Evolutionary conservation across 345 rosid genomes (phyloP).

Genomic region (Rhizophora apiculata): DNA sequence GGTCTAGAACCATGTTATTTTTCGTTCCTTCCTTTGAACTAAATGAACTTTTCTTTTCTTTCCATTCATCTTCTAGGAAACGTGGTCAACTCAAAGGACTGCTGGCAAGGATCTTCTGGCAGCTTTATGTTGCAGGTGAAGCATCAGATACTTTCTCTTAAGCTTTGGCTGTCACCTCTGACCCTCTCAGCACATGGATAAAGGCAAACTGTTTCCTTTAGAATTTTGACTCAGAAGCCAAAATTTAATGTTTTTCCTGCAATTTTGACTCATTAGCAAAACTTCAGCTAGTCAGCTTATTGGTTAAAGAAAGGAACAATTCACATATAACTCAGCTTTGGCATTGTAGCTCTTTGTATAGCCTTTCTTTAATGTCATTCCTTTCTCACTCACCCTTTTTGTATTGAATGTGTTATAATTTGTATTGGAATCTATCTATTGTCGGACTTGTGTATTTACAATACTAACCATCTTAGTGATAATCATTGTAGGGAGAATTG

Average conservation of each 20-base stretch:
- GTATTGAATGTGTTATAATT: neutral
- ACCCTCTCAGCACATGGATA: too few relatives aligned
- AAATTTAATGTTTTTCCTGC: too few relatives aligned
- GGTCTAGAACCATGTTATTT: neutral
- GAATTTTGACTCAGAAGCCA: too few relatives aligned
- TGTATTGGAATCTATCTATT: neutral
- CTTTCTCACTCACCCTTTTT: neutral
- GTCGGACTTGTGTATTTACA: neutral
- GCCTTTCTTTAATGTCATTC: neutral
- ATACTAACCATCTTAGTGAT: neutral
- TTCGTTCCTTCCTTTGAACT: neutral
- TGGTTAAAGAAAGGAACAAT: neutral
- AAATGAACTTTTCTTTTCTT: neutral
- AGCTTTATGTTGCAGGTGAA: constrained; percentile 56
- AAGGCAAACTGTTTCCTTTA: too few relatives aligned
- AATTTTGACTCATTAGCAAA: too few relatives aligned
- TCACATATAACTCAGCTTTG: neutral
- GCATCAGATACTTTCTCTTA: constrained; percentile 7
- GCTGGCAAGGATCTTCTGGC: constrained; percentile 34
- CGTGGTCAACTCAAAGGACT: constrained; percentile 25
- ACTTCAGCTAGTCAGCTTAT: neutral
- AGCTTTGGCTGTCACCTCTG: neutral
- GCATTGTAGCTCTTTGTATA: neutral
- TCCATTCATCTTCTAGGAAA: constrained; percentile 24
- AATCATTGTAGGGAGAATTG: constrained; percentile 42